Percentiles rank a stretch among this genome's conserved stretches.
These are phyloP conservation scores for Hibiscus mutabilis DNA, from an alignment of 345 rosid species.

Conservation along the genomic window DNA sequence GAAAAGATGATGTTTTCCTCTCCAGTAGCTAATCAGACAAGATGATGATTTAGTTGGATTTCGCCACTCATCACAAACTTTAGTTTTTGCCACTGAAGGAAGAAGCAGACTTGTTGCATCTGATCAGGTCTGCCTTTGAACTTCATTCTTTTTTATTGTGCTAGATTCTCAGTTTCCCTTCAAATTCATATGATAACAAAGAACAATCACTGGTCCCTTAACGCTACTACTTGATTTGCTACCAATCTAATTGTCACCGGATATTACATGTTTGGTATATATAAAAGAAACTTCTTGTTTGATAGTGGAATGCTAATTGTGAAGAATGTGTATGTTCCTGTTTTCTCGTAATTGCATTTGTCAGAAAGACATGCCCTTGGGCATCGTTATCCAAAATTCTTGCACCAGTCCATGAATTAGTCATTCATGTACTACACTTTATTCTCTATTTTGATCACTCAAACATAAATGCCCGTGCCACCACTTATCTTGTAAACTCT, in stretches of 20 bases:
- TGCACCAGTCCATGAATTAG: no score
- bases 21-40: slow-evolving; percentile 52
- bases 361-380: background rate
- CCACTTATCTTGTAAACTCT: no score
- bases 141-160: background rate
- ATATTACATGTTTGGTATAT: background rate
- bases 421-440: no score
- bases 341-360: background rate
- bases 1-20: slow-evolving; percentile 42
- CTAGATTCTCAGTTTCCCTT: no score
- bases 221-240: background rate
- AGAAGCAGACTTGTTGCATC: slow-evolving; percentile 59
- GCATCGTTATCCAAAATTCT: background rate
- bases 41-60: slow-evolving; percentile 43
- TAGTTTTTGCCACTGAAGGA: slow-evolving; percentile 58
- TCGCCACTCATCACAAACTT: slow-evolving; percentile 47
- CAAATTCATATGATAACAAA: background rate
- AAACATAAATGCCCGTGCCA: no score
- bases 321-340: background rate
- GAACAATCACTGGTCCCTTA: slow-evolving; percentile 16
- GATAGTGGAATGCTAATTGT: background rate
- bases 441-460: no score
- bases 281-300: background rate
- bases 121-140: slow-evolving; percentile 34
- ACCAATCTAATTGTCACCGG: background rate